Percentiles rank a stretch among this genome's conserved stretches.
These are phyloP conservation scores for Pythium grandisporangium DNA, from an alignment of 352 stramenopile genomes.

Conservation along the genomic window DNA sequence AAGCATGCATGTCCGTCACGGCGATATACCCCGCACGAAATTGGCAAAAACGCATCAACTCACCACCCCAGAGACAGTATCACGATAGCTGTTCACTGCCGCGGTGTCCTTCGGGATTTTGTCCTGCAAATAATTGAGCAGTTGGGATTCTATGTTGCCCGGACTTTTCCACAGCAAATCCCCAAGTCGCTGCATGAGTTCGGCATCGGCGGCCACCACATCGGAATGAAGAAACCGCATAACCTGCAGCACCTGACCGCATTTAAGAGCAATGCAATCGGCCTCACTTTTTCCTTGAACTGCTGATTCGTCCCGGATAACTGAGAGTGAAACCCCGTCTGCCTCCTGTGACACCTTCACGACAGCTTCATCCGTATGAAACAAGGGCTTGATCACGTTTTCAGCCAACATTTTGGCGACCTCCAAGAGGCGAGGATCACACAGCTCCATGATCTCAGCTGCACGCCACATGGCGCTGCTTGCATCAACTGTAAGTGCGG, in stretches of 20 bases:
- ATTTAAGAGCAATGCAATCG: slow-evolving; percentile 7
- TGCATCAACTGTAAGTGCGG: neutral
- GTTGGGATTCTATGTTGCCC: slow-evolving; percentile 54
- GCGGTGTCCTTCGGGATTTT: slow-evolving; percentile 57
- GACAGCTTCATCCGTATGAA: slow-evolving; percentile 12
- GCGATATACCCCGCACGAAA: no score
- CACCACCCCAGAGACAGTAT: slow-evolving; percentile 30
- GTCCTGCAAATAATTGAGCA: slow-evolving; percentile 52
- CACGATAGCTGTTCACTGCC: slow-evolving; percentile 35
- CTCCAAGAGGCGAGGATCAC: slow-evolving; percentile 35
- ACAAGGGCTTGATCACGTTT: slow-evolving; percentile 42
- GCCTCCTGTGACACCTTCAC: slow-evolving; percentile 19
- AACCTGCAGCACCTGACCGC: slow-evolving; percentile 28
- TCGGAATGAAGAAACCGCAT: slow-evolving; percentile 50
- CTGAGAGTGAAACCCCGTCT: slow-evolving; percentile 9
- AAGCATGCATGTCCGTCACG: neutral
- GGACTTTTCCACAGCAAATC: slow-evolving; percentile 66
- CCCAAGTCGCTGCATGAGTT: slow-evolving; percentile 41
- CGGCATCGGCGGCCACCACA: slow-evolving; percentile 25
- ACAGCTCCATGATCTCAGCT: slow-evolving; percentile 33
- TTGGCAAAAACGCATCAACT: neutral
- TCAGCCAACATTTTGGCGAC: slow-evolving; percentile 38
- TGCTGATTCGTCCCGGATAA: neutral
- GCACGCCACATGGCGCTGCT: slow-evolving; percentile 40
- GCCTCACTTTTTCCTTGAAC: slow-evolving; percentile 2